Base-by-base conservation (phyloP, 2,329 filamentous ascomycete genomes). In the Ceratocystis colombiana region DNA sequence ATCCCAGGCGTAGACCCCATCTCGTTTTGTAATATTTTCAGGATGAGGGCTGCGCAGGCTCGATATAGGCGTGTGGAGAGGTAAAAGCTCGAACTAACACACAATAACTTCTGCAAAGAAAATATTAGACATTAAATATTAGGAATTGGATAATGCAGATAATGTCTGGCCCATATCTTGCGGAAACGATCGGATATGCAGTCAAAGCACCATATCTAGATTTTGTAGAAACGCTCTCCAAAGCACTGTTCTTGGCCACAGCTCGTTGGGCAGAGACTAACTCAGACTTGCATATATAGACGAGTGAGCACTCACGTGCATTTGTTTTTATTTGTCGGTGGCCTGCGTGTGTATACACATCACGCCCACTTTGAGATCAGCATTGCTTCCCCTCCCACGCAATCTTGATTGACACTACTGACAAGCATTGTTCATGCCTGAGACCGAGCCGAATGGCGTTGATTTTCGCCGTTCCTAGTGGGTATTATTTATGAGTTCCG, bases 231-330 rank as follows among this genome's bases (percentile, higher is more conserved):
- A 25, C 48, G 8, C 20, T 53, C 48, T 53, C 48, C 20, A 37
- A 57, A 59, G 37, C 12, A 33, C 28, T 33, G 5, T 41, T 41
- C 37, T 41, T 41, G 8, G 37, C 37, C 37, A 33, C 15, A 22
- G 41, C 15, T 41, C 8, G 7, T 17, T 44, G 22, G 37, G 22
- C 20, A 25, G 61, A 62, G 7, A 45, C 10, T 44, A 62, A 45
- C 33, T 17, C 41, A 46, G n/a, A 15, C n/a, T n/a, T n/a, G 59
- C 59, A 44, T 62, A 28, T 62, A 41, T 7, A 33, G 37, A 41
- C 10, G 37, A 44, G 61, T 44, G 61, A 44, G 61, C 41, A 46
- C 41, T 44, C 25, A 46, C 41, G 61, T 62, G 61, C 15, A 44
- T 17, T 33, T 61, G 57, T 61, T n/a, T 37, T 33, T 41, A 41